These are phyloP conservation scores for Borovskyia barvae DNA, from an alignment of 208 protist genomes.

Conservation along the genomic window DNA sequence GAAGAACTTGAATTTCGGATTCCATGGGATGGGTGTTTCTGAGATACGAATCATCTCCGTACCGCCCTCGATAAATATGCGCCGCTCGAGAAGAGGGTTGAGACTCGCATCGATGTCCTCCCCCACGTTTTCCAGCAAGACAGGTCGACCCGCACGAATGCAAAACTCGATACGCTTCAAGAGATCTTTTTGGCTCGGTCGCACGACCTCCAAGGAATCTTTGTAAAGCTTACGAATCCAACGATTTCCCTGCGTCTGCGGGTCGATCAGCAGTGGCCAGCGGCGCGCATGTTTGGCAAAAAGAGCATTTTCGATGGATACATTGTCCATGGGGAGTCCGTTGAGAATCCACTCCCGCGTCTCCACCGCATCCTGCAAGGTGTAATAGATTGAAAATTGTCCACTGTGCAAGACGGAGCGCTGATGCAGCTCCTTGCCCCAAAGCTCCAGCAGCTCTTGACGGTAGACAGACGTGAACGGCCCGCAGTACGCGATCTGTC, in stretches of 20 bases:
- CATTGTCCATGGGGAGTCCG: slow-evolving; percentile 94
- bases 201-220: slow-evolving; percentile 95
- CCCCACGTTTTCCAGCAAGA: slow-evolving; percentile 96
- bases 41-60: slow-evolving; percentile 96
- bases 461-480: slow-evolving; percentile 95
- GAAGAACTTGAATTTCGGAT: slow-evolving; percentile 97
- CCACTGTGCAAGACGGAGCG: slow-evolving; percentile 79
- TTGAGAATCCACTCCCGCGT: slow-evolving; percentile 94
- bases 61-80: slow-evolving; percentile 94
- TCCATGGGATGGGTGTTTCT: slow-evolving; percentile 95
- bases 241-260: slow-evolving; percentile 97
- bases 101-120: slow-evolving; percentile 96
- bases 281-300: slow-evolving; percentile 93
- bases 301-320: slow-evolving; percentile 98
- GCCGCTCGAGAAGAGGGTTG: slow-evolving; percentile 94
- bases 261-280: slow-evolving; percentile 99
- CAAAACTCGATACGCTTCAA: slow-evolving; percentile 95
- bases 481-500: slow-evolving; percentile 95
- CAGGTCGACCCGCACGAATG: slow-evolving; percentile 92
- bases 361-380: slow-evolving; percentile 94
- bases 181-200: slow-evolving; percentile 94
- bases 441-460: slow-evolving; percentile 76
- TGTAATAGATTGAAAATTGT: slow-evolving; percentile 86
- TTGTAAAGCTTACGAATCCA: slow-evolving; percentile 97
- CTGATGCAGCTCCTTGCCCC: slow-evolving; percentile 76